Conservation (phyloP, 306 rosid genomes). For the Hippophae gyantsensis region DNA sequence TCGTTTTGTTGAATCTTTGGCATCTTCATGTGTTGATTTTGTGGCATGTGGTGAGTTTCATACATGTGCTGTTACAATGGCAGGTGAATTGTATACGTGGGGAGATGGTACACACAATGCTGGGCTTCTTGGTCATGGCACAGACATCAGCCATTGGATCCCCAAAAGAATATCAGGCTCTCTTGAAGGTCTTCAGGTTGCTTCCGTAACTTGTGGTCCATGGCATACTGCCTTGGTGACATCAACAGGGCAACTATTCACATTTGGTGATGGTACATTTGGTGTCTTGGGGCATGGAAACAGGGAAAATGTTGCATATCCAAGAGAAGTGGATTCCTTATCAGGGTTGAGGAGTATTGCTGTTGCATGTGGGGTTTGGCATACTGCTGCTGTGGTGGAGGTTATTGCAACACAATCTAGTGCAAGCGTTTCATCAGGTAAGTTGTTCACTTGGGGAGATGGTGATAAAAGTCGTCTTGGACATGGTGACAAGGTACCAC, state of each 20-base stretch:
- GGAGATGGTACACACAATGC: constrained; percentile 98
- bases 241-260: constrained; percentile 75
- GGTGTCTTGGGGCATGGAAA: constrained; percentile 95
- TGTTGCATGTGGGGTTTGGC: constrained; percentile 99
- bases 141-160: constrained; percentile 85
- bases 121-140: constrained; percentile 97
- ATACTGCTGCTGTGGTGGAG: constrained; percentile 94
- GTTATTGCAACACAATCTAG: constrained; percentile 84
- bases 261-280: constrained; percentile 97
- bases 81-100: constrained; percentile 93
- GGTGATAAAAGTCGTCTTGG: constrained; percentile 97
- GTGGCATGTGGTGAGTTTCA: constrained; percentile 98
- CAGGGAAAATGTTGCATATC: constrained; percentile 61
- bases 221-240: constrained; percentile 96
- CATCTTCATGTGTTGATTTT: constrained; percentile 61
- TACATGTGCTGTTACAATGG: constrained; percentile 85
- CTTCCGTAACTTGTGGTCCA: constrained; percentile 94
- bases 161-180: constrained; percentile 86
- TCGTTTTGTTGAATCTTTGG: constrained; percentile 67
- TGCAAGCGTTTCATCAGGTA: constrained; percentile 67
- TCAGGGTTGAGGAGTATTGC: constrained; percentile 79
- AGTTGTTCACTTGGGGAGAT: constrained; percentile 95
- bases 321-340: constrained; percentile 82
- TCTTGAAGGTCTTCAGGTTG: constrained; percentile 85
- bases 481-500: constrained; percentile 92